Base-by-base conservation (phyloP, 305 asterid genomes). In the Andrographis paniculata region DNA sequence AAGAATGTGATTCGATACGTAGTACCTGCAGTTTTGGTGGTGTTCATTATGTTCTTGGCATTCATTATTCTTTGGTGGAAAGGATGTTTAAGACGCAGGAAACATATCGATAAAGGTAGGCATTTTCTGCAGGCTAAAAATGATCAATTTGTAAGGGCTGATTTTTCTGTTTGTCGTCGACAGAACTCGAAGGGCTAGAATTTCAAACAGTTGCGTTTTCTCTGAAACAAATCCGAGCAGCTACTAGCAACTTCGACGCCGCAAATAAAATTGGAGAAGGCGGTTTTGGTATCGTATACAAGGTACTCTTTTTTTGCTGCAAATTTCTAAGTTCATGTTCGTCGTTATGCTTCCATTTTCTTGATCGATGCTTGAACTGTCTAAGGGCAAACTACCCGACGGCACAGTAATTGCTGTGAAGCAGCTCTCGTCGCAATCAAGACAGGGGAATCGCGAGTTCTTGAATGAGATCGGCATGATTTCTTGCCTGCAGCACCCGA, bases 251-350 rank as follows among this genome's bases (percentile, higher is more conserved):
- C 84, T 89, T 89, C 28, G 86, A 82, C 59, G 45, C 61, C 27
- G 42, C 66, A 42, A 79, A 85, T 61, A 89, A 85, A 78, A 70
- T 89, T 35, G 98, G 95, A 33, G 98, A 89, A 74, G 98, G 98
- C 28, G 98, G 98, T 66, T 89, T 89, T 36, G 98, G 98, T 41
- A 71, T 95, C 0, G 98, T 89, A 40, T 85, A 71, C 82, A 89
- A 82, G 94, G 95, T 89, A 66, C 16, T 42, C 21, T n/a, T 5
- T 14, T 60, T 47, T 42, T 21, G 38, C 23, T 14, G 12, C 49
- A 39, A n/a, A n/a, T n/a, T n/a, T n/a, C n/a, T n/a, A n/a, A n/a
- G n/a, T n/a, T n/a, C n/a, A n/a, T n/a, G n/a, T n/a, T n/a, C n/a
- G n/a, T n/a, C n/a, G n/a, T n/a, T 48, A 10, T 19, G 30, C 19